A percentile compares a stretch with the other conserved stretches of the same genome.
Evolutionary conservation across 495 filamentous ascomycete species (phyloP).

Genomic region (Hyaloscypha variabilis): DNA sequence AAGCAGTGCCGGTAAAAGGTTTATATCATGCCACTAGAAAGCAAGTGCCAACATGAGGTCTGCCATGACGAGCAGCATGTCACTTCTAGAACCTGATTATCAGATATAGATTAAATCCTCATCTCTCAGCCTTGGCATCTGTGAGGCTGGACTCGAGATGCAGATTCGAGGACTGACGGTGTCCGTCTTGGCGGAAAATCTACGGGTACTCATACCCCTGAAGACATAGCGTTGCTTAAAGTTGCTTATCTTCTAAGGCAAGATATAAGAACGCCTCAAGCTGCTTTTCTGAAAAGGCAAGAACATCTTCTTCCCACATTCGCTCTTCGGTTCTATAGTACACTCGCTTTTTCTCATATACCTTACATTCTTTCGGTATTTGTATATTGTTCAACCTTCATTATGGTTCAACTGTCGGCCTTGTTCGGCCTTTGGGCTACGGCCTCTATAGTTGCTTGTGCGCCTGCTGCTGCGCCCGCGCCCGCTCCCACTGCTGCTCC

Average conservation of each 20-base stretch:
- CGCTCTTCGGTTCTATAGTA: conserved; percentile 5
- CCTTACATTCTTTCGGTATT: conserved; percentile 1
- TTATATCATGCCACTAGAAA: neutral
- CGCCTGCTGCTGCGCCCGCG: conserved; percentile 20
- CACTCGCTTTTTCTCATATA: neutral
- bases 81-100: no score
- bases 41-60: neutral
- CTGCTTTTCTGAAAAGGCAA: conserved; percentile 4
- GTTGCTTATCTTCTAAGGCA: neutral
- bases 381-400: conserved; percentile 2
- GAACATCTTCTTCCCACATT: conserved; percentile 20
- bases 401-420: conserved; percentile 25
- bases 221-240: neutral
- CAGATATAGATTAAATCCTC: neutral
- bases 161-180: conserved; percentile 1
- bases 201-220: neutral
- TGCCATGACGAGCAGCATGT: no score
- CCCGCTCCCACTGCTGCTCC: conserved; percentile 13
- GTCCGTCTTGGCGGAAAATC: neutral
- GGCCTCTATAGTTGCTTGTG: conserved; percentile 19
- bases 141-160: neutral
- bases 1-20: neutral
- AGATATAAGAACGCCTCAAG: conserved; percentile 16
- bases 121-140: neutral
- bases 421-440: conserved; percentile 14